Base-by-base conservation (phyloP, 2,329 filamentous ascomycete species). In the Purpureocillium takamizusanense region DNA sequence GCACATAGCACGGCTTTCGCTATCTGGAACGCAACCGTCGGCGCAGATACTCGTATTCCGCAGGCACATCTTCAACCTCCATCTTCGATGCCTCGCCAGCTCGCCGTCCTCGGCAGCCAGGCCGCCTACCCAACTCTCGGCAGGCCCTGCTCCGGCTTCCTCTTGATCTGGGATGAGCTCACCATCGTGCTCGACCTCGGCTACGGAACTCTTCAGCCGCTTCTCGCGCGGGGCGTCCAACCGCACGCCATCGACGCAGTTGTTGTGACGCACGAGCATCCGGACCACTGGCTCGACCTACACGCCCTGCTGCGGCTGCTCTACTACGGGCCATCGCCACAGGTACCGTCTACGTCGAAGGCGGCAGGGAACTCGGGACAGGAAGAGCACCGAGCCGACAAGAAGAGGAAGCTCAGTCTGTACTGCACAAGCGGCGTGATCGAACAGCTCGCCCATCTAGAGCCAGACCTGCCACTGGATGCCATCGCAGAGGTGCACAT, bases 201-300 rank as follows among this genome's bases (percentile, higher is more conserved):
- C 9, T 37, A 37, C 27, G 35, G 35, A 12, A 37, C 35, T 4
- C 35, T 37, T 4, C 13, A 37, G 13, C 10, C 13, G 13, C 35
- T 37, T 18, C 27, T 37, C 13, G 18, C 15, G 13, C 23, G 15
- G 9, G 13, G 10, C 21, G 21, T 11, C 35, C 35, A 12, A 11
- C 12, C 16, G 35, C 21, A 25, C 23, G 12, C 12, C 12, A 27
- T 37, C 7, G 27, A 37, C 17, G 35, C 35, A 7, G 30, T 37
- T 17, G 13, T 37, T 4, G 30, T 37, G 7, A 37, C 35, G 15
- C 35, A 37, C 15, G 35, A 37, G 8, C 35, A 37, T 18, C 35
- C 35, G n/a, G 35, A 37, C 16, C 35, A 37, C 27, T 37, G 35
- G 35, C 23, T 37, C 27, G 35, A 37, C 28, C 17, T 37, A 8